These are phyloP conservation scores for Vaccinium corymbosum DNA, from an alignment of 148 eudicot genomes.

Conservation along the genomic window DNA sequence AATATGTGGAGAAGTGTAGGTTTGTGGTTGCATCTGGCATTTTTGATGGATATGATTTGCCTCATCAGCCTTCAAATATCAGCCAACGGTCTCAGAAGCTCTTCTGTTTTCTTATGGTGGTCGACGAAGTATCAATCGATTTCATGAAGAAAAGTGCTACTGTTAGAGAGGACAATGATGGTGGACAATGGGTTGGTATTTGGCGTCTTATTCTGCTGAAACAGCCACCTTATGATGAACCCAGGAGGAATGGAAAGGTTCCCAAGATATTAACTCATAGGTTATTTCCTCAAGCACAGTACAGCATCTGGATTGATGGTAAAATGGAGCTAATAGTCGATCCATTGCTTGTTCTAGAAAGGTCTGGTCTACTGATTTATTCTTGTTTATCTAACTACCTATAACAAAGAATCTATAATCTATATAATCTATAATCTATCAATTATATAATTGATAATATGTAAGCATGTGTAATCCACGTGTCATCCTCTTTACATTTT, in stretches of 20 bases:
- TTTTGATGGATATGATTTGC: constrained; percentile 95
- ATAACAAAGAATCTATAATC: too few species aligned
- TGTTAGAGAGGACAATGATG: constrained; percentile 63
- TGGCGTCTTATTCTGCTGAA: constrained; percentile 88
- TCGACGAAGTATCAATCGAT: constrained; percentile 74
- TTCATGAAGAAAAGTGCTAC: constrained; percentile 76
- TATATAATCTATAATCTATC: too few species aligned
- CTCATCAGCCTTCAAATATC: constrained; percentile 87
- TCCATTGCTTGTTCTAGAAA: constrained; percentile 86
- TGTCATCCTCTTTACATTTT: neutral
- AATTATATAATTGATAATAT: too few species aligned
- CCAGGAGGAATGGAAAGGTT: constrained; percentile 91
- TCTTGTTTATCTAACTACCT: neutral
- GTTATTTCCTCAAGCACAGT: constrained; percentile 80
- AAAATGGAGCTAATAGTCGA: constrained; percentile 98
- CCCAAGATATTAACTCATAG: constrained; percentile 90
- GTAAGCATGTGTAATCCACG: neutral
- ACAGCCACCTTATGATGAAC: constrained; percentile 91
- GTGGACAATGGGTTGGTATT: constrained; percentile 91
- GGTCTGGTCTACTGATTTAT: constrained; percentile 40
- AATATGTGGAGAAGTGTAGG: constrained; percentile 75
- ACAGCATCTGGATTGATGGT: constrained; percentile 98
- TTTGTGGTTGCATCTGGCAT: constrained; percentile 96
- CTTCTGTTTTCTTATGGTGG: constrained; percentile 95
- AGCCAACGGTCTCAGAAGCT: constrained; percentile 70